phyloP scores from a whole-genome alignment of 2,329 filamentous ascomycete genomes.

The Xenoacremonium recifei region DNA sequence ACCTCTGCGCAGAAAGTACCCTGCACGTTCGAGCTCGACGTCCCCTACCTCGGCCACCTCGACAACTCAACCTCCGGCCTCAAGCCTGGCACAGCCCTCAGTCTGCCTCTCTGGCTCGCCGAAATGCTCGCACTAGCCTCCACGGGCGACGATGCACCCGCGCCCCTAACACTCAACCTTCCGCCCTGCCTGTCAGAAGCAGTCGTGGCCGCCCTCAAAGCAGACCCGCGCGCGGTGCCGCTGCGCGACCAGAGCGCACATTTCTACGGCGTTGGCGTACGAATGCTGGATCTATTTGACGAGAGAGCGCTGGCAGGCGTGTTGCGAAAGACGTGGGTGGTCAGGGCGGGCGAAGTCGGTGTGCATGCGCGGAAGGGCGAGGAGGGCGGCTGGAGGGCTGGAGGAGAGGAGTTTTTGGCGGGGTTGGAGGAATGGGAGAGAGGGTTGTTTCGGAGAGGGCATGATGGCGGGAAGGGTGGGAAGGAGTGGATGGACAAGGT shows the following conservation, averaged over 20 bases:
- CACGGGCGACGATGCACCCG: slow-evolving; percentile 43
- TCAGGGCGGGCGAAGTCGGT: slow-evolving; percentile 76
- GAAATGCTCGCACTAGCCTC: slow-evolving; percentile 83
- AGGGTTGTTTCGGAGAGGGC: slow-evolving; percentile 68
- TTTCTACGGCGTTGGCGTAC: slow-evolving; percentile 82
- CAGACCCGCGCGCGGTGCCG: slow-evolving; percentile 82
- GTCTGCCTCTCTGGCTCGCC: slow-evolving; percentile 89
- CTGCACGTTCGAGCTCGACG: slow-evolving; percentile 89
- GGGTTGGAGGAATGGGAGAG: slow-evolving; percentile 91
- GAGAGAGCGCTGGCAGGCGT: slow-evolving; percentile 75
- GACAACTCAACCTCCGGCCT: slow-evolving; percentile 78
- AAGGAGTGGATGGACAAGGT: slow-evolving; percentile 69
- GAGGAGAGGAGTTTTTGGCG: slow-evolving; percentile 76
- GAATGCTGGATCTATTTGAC: slow-evolving; percentile 88
- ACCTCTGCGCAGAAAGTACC: slow-evolving; percentile 74
- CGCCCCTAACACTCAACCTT: slow-evolving; percentile 77
- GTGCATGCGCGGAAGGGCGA: slow-evolving; percentile 87
- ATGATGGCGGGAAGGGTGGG: slow-evolving; percentile 69
- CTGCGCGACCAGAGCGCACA: slow-evolving; percentile 79
- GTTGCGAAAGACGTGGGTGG: slow-evolving; percentile 75
- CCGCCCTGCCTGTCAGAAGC: slow-evolving; percentile 73
- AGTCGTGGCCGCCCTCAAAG: slow-evolving; percentile 86
- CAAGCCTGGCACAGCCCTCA: slow-evolving; percentile 75
- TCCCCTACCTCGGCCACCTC: slow-evolving; percentile 83
- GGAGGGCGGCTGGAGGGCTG: slow-evolving; percentile 50